Evolutionary conservation across 176 grass and related monocot species (phyloP), one percentile per base, ranked within the genome.

Genomic region (Cymbopogon citratus): DNA sequence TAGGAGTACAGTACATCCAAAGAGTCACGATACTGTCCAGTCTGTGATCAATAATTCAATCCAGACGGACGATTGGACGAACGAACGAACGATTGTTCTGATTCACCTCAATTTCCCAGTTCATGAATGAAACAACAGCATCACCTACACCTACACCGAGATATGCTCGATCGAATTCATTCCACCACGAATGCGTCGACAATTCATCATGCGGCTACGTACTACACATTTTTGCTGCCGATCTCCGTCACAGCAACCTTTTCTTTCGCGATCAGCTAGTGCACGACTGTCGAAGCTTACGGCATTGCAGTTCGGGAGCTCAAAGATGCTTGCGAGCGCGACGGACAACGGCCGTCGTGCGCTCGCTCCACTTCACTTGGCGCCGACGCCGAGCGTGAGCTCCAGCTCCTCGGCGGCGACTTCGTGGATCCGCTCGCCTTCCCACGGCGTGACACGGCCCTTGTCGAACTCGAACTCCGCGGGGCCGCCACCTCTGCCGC

Each of bases 371-470:
- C 25, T 49, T 87, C 83, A 89, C 71, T 89, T 89, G 10, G 87
- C 67, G 28, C 87, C 83, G 66, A 89, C 83, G 83, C 87, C 87
- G 29, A 94, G 92, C 39, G 93, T 99, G 86, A 99, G 91, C 75
- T 99, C 92, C 2, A 95, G 92, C 74, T 95, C 96, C 49, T 95
- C 96, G 61, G 90, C 87, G 41, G 87, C 91, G 26, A 99, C 92
- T 69, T 99, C 96, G 27, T 99, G 96, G 88, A 99, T 99, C 70
- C 91, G 66, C 87, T 95, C 96, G 25, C 96, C 96, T 74, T 93
- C 92, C 96, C 96, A 99, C 45, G 92, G 89, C 51, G 88, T 95
- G 18, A 99, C 84, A 2, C 82, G 89, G 12, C 91, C 77, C 63
- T 87, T 95, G 67, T 93, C 96, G 69, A 99, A 99, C 79, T 95